phyloP scores from a whole-genome alignment of 169 alveolate genomes.

The Eimeria necatrix region DNA sequence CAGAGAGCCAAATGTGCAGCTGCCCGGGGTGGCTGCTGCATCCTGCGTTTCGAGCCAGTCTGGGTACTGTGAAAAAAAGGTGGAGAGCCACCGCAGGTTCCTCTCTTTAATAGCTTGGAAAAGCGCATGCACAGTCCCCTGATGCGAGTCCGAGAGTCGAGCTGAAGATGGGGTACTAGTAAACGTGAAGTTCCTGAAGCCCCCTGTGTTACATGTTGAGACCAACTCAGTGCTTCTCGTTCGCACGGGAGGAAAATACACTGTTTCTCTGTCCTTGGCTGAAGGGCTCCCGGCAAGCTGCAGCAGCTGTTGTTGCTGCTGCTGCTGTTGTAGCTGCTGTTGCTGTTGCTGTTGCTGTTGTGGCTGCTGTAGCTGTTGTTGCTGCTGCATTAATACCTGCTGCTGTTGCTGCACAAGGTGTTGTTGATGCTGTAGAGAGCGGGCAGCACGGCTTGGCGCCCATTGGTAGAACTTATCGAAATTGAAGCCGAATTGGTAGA shows the following conservation, averaged over 20 bases:
- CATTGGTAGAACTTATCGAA: constrained; percentile 88
- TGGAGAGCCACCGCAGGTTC: constrained; percentile 47
- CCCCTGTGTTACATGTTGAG: constrained; percentile 33
- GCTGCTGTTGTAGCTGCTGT: constrained; percentile 7
- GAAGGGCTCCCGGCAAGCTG: neutral
- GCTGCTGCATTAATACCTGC: constrained; percentile 23
- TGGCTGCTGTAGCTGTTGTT: constrained; percentile 9
- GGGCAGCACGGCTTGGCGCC: constrained; percentile 73
- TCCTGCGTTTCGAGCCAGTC: constrained; percentile 64
- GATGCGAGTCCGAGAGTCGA: constrained; percentile 33
- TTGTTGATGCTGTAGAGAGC: constrained; percentile 1
- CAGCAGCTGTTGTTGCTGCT: constrained; percentile 41
- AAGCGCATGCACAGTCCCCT: constrained; percentile 61
- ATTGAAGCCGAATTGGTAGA: constrained; percentile 87
- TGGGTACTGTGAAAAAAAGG: constrained; percentile 14
- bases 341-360: constrained; percentile 5
- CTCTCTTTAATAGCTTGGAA: constrained; percentile 39
- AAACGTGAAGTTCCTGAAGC: neutral
- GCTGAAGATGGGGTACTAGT: neutral
- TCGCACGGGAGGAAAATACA: constrained; percentile 18
- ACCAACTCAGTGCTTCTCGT: constrained; percentile 51
- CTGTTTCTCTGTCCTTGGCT: neutral
- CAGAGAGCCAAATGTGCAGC: constrained; percentile 72
- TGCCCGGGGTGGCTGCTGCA: constrained; percentile 65
- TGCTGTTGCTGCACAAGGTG: neutral